A percentile compares a stretch with the other conserved stretches of the same genome.
These are phyloP conservation scores for Podila horticola DNA, from an alignment of 192 early-diverging fungal genomes.

Conservation along the genomic window DNA sequence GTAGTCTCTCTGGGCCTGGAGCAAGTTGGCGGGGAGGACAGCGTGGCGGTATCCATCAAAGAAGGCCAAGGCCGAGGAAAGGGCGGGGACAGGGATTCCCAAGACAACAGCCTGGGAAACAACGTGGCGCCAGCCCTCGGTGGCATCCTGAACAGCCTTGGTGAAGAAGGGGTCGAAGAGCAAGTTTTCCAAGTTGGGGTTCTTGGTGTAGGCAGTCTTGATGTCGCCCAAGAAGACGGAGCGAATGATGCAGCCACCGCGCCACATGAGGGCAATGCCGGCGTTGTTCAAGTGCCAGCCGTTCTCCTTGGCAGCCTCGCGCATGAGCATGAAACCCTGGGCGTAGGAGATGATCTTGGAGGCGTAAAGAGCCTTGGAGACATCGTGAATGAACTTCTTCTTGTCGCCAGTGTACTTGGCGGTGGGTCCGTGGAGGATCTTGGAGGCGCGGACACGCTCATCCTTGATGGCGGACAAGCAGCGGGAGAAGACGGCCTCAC, in stretches of 20 bases:
- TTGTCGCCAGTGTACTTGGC: slow-evolving; percentile 86
- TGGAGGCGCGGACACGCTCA: slow-evolving; percentile 92
- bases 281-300: slow-evolving; percentile 97
- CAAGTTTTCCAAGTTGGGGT: slow-evolving; percentile 90
- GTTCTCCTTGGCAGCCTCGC: slow-evolving; percentile 92
- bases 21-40: slow-evolving; percentile 91
- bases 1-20: slow-evolving; percentile 98
- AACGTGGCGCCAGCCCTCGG: slow-evolving; percentile 90
- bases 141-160: slow-evolving; percentile 84
- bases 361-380: slow-evolving; percentile 94
- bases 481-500: slow-evolving; percentile 98
- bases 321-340: slow-evolving; percentile 99
- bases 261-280: slow-evolving; percentile 99
- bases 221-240: slow-evolving; percentile 97
- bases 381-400: slow-evolving; percentile 87
- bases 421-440: slow-evolving; percentile 83
- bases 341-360: slow-evolving; percentile 99
- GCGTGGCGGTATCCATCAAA: slow-evolving; percentile 97
- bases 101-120: slow-evolving; percentile 80
- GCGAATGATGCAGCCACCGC: slow-evolving; percentile 99
- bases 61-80: slow-evolving; percentile 93
- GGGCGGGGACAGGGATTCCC: slow-evolving; percentile 92
- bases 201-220: slow-evolving; percentile 90
- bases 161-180: slow-evolving; percentile 98
- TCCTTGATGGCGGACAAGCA: slow-evolving; percentile 97